Evolutionary conservation across 805 yeast genomes (phyloP), one percentile per base, ranked within the genome.

Genomic region (Myxozyma vanderwaltii): DNA sequence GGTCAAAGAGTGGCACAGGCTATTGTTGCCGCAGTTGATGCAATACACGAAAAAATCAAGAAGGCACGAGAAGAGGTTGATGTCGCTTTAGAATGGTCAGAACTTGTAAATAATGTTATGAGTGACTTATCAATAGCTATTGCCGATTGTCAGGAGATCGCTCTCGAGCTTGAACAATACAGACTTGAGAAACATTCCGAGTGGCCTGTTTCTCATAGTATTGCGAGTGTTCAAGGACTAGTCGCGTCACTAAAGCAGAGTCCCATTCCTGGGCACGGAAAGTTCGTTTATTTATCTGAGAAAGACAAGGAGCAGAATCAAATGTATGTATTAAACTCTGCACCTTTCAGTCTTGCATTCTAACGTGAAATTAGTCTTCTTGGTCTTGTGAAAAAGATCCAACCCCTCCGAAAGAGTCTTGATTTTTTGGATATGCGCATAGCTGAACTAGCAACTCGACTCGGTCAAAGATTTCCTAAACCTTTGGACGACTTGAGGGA

Each of bases 11-110:
- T 48, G 15, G 55, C 55, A 1, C 51, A 54, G 46, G 45, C 24
- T 17, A 49, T 54, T 21, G 44, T 58, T 4, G 33, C 48, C 12
- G 58, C 43, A 2, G 46, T 45, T 7, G 51, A 58, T 29, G 44
- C 8, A 10, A 44, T 58, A n/a, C 31, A 19, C n/a, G 7, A 39
- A 1, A 41, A 38, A 15, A 29, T 60, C 27, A 38, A 23, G 44
- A 29, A 56, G 24, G 52, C 43, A 17, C 40, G 63, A 24, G 52
- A 47, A 15, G 45, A 51, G 17, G 56, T 62, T 10, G 65, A 60
- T 27, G 33, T 54, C n/a, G 65, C 65, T 12, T 46, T 62, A 8
- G 65, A 62, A 31, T 59, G 63, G 63, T 21, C 24, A 3, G 65
- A 62, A 31, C 56, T 62, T 5, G 38, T 23, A 15, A 53, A 50